phyloP scores from a whole-genome alignment of 768 basidiomycete species.

The Strobilomyces echinocephalus region DNA sequence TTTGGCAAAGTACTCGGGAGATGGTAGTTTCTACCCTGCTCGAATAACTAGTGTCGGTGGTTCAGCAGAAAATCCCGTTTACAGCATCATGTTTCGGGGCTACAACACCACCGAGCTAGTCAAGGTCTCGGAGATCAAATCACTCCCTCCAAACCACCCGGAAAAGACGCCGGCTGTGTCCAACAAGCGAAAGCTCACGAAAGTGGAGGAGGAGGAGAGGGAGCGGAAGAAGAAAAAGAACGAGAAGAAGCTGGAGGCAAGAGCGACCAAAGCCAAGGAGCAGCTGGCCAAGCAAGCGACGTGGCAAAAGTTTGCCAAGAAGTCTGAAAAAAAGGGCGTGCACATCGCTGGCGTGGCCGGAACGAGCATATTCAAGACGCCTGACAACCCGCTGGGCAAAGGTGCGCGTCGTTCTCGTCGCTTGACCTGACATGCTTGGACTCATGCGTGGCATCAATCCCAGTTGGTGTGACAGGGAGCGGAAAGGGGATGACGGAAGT shows the following conservation, averaged over 20 bases:
- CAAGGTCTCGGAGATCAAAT: conserved; percentile 64
- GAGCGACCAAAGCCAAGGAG: conserved; percentile 84
- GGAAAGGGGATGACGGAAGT: conserved; percentile 87
- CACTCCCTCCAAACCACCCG: conserved; percentile 56
- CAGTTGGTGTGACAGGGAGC: conserved; percentile 89
- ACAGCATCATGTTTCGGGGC: conserved; percentile 86
- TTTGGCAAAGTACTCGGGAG: conserved; percentile 79
- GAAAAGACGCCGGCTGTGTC: conserved; percentile 36
- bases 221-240: conserved; percentile 93
- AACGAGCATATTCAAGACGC: conserved; percentile 92
- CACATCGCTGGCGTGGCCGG: conserved; percentile 85
- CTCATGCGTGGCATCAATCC: conserved; percentile 14
- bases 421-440: neutral
- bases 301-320: conserved; percentile 96
- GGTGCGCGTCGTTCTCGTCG: conserved; percentile 45
- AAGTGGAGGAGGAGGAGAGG: conserved; percentile 81
- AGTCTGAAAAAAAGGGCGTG: conserved; percentile 88
- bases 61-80: conserved; percentile 74
- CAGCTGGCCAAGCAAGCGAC: conserved; percentile 77
- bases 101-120: conserved; percentile 90
- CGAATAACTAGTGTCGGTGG: conserved; percentile 83
- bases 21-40: conserved; percentile 84
- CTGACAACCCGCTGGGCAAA: conserved; percentile 83
- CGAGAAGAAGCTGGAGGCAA: conserved; percentile 84
- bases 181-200: conserved; percentile 73